Evolutionary conservation across 345 rosid genomes (phyloP).

Genomic region (Gossypium ekmanianum): DNA sequence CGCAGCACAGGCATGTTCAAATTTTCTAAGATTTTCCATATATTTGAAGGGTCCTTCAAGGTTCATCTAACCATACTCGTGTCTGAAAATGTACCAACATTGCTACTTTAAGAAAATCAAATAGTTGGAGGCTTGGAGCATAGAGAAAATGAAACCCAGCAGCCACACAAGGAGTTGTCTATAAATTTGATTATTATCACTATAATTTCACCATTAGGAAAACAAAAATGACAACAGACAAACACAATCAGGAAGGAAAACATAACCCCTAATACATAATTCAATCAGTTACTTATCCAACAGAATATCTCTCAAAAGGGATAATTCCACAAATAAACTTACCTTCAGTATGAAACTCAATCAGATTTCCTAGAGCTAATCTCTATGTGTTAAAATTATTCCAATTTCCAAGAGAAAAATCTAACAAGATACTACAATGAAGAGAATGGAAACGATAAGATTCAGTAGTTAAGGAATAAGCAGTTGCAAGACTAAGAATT

Average conservation of each 20-base stretch:
- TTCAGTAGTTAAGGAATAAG: neutral
- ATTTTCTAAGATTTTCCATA: too few species aligned
- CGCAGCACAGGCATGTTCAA: too few species aligned
- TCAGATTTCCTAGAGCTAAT: neutral
- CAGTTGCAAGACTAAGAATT: conserved; percentile 11
- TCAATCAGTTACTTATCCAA: neutral
- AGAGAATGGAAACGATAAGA: neutral
- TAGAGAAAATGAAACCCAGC: neutral
- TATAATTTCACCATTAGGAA: too few species aligned
- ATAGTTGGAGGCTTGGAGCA: neutral
- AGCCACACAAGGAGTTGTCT: neutral
- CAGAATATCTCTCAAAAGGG: neutral
- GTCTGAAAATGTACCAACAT: too few species aligned
- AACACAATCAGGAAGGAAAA: neutral
- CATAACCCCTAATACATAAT: neutral
- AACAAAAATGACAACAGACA: neutral
- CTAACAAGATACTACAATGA: conserved; percentile 10
- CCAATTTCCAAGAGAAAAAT: neutral
- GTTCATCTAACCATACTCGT: too few species aligned
- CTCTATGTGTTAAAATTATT: neutral
- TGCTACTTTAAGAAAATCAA: too few species aligned
- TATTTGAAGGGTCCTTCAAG: too few species aligned
- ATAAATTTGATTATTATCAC: neutral
- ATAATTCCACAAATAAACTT: neutral
- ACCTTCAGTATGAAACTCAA: neutral